Base-by-base conservation (phyloP, 2,329 filamentous ascomycete species). In the Graphiopsis chlorocephala region DNA sequence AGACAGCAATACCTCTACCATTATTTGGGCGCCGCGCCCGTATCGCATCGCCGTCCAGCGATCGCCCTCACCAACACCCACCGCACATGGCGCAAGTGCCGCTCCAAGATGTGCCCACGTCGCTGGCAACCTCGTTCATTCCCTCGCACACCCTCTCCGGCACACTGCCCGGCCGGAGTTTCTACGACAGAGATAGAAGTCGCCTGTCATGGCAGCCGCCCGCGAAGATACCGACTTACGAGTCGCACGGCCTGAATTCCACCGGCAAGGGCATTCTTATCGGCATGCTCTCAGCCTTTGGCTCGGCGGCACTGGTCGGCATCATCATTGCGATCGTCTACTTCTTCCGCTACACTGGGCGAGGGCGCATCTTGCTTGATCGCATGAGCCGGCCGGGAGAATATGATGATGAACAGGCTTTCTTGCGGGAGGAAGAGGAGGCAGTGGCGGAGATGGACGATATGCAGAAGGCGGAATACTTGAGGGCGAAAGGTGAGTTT, bases 361-460 rank as follows among this genome's bases (percentile, higher is more conserved):
- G 90, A 59, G 94, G 94, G 50, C 88, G 94, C 71, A 97, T 99
- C 74, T 87, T 98, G 68, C 86, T 99, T 71, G 95, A 99, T 80
- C 89, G 94, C 69, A 90, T 99, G 77, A 93, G 93, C 53, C 86
- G 94, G 66, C 95, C 95, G 0, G 95, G 95, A 72, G 95, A 98
- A 80, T 99, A 93, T 78, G 95, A 99, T 76, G 95, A 99, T 79
- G 95, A 98, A 78, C 94, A 98, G 80, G 91, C 92, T 12, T 97
- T 97, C 81, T 85, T 89, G 69, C 88, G 91, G 74, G 95, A 98
- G 78, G 95, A 99, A 86, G 93, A 92, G 38, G 93, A 97, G 78
- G 95, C 95, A 65, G 81, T 99, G 76, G 94, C 96, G 82, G 86
- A 86, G 65, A 99, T 99, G 95, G 93, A 97, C 76, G 95, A 98